Evolutionary conservation across 176 grass and related monocot species (phyloP).

Genomic region (Puya raimondii): DNA sequence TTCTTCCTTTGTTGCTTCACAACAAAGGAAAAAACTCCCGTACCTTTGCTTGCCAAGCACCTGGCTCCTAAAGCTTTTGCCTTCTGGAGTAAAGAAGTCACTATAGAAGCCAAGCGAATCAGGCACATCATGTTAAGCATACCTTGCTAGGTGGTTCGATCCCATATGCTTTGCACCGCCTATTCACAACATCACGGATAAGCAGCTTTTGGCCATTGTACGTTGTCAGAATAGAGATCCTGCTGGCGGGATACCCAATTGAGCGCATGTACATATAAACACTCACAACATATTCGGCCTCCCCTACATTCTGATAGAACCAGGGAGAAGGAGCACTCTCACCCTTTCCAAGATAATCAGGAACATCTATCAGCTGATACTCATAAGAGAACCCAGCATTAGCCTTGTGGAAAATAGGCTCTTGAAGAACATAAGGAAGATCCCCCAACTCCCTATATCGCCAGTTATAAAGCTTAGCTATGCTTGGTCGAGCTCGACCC

Average conservation of each 20-base stretch:
- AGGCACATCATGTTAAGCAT: conserved; percentile 10
- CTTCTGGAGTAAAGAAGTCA: too few relatives aligned
- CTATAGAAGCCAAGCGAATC: too few relatives aligned
- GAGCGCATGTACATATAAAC: conserved; percentile 98
- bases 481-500: conserved; percentile 82
- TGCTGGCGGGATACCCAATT: conserved; percentile 77
- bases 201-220: conserved; percentile 98
- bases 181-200: conserved; percentile 95
- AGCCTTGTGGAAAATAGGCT: conserved; percentile 78
- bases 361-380: conserved; percentile 95
- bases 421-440: conserved; percentile 71
- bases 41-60: too few relatives aligned
- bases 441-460: conserved; percentile 94
- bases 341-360: conserved; percentile 77
- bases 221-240: conserved; percentile 93
- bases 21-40: too few relatives aligned
- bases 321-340: conserved; percentile 90
- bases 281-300: conserved; percentile 91
- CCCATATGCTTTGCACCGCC: conserved; percentile 73
- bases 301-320: conserved; percentile 99
- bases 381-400: conserved; percentile 92
- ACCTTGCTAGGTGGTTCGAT: conserved; percentile 92
- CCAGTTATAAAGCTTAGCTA: conserved; percentile 94
- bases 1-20: too few relatives aligned
- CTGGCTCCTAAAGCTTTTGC: too few relatives aligned